phyloP scores from a whole-genome alignment of 352 stramenopile genomes.

The Phytophthora cryptogea region DNA sequence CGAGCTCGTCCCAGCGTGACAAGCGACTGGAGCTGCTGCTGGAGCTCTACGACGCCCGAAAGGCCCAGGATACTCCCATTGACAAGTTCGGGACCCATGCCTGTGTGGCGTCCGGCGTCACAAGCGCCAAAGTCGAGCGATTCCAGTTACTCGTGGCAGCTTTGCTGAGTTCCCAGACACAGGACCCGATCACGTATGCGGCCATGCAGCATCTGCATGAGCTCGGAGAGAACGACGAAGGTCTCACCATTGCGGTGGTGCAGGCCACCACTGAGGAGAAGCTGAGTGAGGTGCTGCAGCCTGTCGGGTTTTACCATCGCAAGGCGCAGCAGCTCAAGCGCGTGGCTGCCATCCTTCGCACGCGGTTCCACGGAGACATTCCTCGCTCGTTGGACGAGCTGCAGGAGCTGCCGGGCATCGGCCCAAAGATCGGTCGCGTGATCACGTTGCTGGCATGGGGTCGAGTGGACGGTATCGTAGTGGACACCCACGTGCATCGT shows the following conservation, averaged over 20 bases:
- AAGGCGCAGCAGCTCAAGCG: constrained; percentile 72
- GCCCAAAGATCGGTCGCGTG: constrained; percentile 76
- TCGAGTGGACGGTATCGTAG: constrained; percentile 66
- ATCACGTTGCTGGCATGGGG: constrained; percentile 68
- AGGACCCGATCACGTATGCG: constrained; percentile 66
- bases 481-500: constrained; percentile 83
- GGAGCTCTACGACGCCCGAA: constrained; percentile 39
- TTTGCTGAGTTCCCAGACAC: constrained; percentile 76
- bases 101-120: constrained; percentile 43
- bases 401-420: constrained; percentile 59
- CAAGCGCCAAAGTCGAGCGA: constrained; percentile 35
- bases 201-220: constrained; percentile 75
- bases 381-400: constrained; percentile 49
- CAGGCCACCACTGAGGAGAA: constrained; percentile 30
- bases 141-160: constrained; percentile 73
- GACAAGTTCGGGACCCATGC: constrained; percentile 73
- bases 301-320: constrained; percentile 75
- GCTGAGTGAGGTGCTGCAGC: constrained; percentile 57
- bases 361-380: constrained; percentile 50
- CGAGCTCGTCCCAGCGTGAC: constrained; percentile 3
- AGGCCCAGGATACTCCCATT: constrained; percentile 52
- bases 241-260: constrained; percentile 57
- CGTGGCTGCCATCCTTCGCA: constrained; percentile 47
- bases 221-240: constrained; percentile 32
- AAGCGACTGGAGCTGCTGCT: constrained; percentile 43